A percentile compares a stretch with the other conserved stretches of the same genome.
These are phyloP conservation scores for Daldinia loculata DNA, from an alignment of 495 filamentous ascomycete species.

Conservation along the genomic window DNA sequence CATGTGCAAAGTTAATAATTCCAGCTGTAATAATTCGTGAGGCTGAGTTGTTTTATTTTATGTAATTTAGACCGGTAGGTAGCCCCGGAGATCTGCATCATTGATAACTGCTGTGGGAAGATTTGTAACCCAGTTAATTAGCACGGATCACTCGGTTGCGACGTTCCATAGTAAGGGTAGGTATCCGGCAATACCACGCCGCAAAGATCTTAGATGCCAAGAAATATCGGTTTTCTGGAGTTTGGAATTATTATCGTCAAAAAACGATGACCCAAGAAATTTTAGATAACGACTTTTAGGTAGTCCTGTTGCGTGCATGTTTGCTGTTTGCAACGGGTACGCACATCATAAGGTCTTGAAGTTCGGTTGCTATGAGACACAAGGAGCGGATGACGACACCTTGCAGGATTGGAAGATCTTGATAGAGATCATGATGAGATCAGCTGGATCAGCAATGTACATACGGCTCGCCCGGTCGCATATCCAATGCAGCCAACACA, in stretches of 20 bases:
- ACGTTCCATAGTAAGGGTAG: neutral
- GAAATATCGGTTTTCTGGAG: neutral
- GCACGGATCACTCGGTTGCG: neutral
- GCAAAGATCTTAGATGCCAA: conserved; percentile 7
- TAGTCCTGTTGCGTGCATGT: neutral
- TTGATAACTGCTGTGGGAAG: neutral
- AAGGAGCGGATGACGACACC: conserved; percentile 1
- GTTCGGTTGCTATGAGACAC: neutral
- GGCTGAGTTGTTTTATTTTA: neutral
- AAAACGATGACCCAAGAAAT: neutral
- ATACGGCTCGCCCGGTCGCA: neutral
- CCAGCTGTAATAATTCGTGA: neutral
- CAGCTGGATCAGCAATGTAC: conserved; percentile 7
- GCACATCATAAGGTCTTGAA: neutral
- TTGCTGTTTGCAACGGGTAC: neutral
- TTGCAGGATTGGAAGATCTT: neutral
- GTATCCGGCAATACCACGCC: neutral
- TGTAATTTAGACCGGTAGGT: neutral
- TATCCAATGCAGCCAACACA: neutral
- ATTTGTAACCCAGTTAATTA: neutral
- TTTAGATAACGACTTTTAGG: neutral
- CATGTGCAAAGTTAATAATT: too few species aligned
- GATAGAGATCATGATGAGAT: neutral
- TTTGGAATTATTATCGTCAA: neutral
- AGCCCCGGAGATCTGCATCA: neutral